These are phyloP conservation scores for Fusarium mexicanum DNA, from an alignment of 2,329 filamentous ascomycete genomes.

Conservation along the genomic window DNA sequence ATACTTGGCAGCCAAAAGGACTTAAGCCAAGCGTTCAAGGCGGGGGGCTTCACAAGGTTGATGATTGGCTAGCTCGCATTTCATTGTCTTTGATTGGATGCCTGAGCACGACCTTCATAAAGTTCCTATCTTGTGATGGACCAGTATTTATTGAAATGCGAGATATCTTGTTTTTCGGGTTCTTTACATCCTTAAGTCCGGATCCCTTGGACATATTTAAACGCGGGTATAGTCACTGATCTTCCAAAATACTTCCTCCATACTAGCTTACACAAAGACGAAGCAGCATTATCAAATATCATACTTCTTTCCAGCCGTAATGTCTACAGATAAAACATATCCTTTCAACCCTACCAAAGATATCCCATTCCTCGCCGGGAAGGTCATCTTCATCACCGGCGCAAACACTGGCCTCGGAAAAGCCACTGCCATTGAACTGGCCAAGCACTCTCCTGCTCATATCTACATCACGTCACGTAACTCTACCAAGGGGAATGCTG, in stretches of 20 bases:
- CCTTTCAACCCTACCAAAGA: background rate
- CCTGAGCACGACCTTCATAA: rapidly evolving
- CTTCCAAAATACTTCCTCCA: background rate
- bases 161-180: background rate
- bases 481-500: background rate
- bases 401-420: slow-evolving; percentile 6
- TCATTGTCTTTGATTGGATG: background rate
- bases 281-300: background rate
- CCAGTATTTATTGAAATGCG: no score
- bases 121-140: rapidly evolving
- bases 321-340: background rate
- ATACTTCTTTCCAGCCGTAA: rapidly evolving
- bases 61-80: slow-evolving; percentile 2
- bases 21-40: background rate
- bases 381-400: background rate
- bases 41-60: rapidly evolving
- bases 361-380: background rate
- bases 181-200: background rate
- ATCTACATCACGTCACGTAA: background rate
- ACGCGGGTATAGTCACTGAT: rapidly evolving
- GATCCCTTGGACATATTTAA: rapidly evolving
- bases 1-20: background rate
- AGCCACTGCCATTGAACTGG: background rate
- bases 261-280: background rate
- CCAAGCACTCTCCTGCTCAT: background rate